Evolutionary conservation across 495 filamentous ascomycete species (phyloP).

Genomic region (Daldinia caldariorum): DNA sequence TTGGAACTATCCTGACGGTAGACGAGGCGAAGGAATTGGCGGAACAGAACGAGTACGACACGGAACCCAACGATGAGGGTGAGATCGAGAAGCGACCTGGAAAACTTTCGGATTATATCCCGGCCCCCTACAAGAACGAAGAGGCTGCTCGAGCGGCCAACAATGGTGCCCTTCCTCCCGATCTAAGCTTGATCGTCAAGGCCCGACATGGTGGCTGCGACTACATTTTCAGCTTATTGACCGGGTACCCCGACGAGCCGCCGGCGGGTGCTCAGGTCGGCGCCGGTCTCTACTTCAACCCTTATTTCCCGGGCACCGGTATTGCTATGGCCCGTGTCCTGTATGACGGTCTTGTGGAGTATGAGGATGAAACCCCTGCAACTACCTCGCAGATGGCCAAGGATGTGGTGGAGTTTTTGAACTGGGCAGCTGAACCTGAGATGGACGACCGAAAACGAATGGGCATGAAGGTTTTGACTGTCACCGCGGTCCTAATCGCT

Average conservation of each 20-base stretch:
- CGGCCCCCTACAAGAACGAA: conserved; percentile 95
- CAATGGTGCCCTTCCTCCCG: conserved; percentile 95
- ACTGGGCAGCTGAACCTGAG: conserved; percentile 99
- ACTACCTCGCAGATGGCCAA: conserved; percentile 99
- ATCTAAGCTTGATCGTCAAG: conserved; percentile 98
- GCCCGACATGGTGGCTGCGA: conserved; percentile 96
- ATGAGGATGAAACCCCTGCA: conserved; percentile 95
- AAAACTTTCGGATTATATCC: conserved; percentile 98
- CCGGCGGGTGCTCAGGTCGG: conserved; percentile 84
- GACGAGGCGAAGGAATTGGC: conserved; percentile 97
- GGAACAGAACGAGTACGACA: conserved; percentile 98
- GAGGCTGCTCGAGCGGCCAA: conserved; percentile 98
- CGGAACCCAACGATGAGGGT: conserved; percentile 96
- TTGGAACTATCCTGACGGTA: conserved; percentile 91
- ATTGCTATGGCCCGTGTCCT: conserved; percentile 99
- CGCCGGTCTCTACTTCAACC: conserved; percentile 98
- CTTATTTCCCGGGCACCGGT: conserved; percentile 98
- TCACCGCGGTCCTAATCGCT: conserved; percentile 80
- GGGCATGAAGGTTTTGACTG: conserved; percentile 91
- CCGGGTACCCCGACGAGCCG: conserved; percentile 97
- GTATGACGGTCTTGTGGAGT: conserved; percentile 97
- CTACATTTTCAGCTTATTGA: conserved; percentile 96
- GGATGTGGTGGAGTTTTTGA: conserved; percentile 97
- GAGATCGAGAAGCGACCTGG: conserved; percentile 98
- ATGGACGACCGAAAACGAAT: conserved; percentile 99